Percentiles rank a stretch among this genome's conserved stretches.
Conservation (phyloP, 2,329 filamentous ascomycete species). For the Phoma sp. region DNA sequence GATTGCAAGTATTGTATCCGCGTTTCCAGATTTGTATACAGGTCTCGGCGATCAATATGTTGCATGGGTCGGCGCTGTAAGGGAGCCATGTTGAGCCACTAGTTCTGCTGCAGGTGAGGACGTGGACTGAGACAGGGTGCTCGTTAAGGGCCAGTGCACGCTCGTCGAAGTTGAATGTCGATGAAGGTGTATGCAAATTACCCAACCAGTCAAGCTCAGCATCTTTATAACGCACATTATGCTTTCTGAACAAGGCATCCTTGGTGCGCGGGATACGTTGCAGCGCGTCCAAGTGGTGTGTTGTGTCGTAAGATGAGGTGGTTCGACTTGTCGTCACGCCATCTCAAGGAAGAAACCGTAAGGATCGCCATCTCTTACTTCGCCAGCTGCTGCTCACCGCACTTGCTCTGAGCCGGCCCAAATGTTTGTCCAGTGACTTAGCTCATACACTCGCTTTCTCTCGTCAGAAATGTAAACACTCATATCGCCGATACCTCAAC, state of each 20-base stretch:
- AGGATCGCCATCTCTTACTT: neutral
- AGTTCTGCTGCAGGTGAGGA: neutral
- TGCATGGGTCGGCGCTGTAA: slow-evolving; percentile 50
- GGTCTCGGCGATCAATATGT: slow-evolving; percentile 73
- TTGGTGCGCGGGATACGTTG: slow-evolving; percentile 2
- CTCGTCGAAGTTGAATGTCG: neutral
- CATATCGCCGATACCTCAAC: too few relatives aligned
- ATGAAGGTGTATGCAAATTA: neutral
- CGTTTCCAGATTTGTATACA: slow-evolving; percentile 74
- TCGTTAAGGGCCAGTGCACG: neutral
- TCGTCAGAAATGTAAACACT: too few relatives aligned
- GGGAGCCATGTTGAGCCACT: slow-evolving; percentile 29
- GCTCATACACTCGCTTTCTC: too few relatives aligned
- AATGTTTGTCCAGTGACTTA: too few relatives aligned
- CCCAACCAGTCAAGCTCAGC: neutral
- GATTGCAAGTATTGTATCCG: slow-evolving; percentile 76
- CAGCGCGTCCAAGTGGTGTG: slow-evolving; percentile 21
- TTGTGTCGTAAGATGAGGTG: slow-evolving; percentile 32
- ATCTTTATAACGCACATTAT: slow-evolving; percentile 13
- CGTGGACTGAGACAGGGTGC: neutral
- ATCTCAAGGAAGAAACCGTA: slow-evolving; percentile 7
- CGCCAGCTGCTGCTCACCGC: too few relatives aligned
- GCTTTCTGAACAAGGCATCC: neutral
- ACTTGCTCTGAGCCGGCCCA: too few relatives aligned
- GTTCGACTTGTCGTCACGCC: slow-evolving; percentile 29